Evolutionary conservation across 306 rosid species (phyloP), one percentile per base, ranked within the genome.

Genomic region (Carpinus viminea): DNA sequence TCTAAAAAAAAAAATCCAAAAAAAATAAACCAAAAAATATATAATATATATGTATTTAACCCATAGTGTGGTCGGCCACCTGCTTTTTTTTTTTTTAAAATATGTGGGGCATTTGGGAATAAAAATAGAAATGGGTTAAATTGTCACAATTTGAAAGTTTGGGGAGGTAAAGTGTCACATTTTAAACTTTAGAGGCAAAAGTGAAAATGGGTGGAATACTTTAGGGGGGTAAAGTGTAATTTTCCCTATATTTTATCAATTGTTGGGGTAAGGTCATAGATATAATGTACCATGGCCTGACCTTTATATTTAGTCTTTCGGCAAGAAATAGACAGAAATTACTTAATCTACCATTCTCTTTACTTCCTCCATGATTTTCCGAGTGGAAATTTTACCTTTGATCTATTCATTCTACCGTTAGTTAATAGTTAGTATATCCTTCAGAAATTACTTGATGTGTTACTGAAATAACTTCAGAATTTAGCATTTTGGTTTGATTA

Each of bases 301-400:
- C 76, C 21, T 38, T 59, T 43, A 11, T 74, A 36, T 86, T 46
- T 20, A 80, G 36, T 28, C 55, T 56, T 74, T 70, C 17, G 17
- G 72, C 76, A 74, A 73, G 68, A 66, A 65, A 55, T 50, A 48
- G 80, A 18, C 70, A 74, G 68, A 62, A 72, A 31, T 68, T 36
- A 26, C 41, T 55, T 47, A 47, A 34, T 47, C 48, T 36, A 17
- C 24, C 56, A 54, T 54, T 57, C 74, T 72, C 50, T 60, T 72
- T 8, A 72, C 56, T 72, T 51, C 24, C 21, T 46, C 20, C 76
- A 28, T 26, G 7, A 48, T 45, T 4, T 17, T 72, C 47, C 26
- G 1, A 18, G 18, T 17, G 72, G 16, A 4, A 66, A 38, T 41
- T 38, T 41, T 66, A 17, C 51, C 51, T 38, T 41, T 66, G 16